phyloP scores from a whole-genome alignment of 1,284 basidiomycete genomes.

The Pholiota adiposa region DNA sequence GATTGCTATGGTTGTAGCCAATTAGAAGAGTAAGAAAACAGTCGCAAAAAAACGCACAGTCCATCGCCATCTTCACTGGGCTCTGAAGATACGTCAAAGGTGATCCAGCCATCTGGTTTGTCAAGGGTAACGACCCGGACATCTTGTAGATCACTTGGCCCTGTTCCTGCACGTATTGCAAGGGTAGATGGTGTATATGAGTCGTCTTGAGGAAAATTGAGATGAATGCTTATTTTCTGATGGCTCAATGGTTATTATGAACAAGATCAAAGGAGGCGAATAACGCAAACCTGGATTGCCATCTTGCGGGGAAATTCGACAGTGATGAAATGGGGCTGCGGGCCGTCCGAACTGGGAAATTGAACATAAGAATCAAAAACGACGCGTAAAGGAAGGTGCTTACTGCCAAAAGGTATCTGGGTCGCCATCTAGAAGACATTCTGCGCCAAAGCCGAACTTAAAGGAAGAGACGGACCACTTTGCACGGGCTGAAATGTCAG shows the following conservation, averaged over 20 bases:
- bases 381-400: slow-evolving; percentile 36
- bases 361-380: not conserved
- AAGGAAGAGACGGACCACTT: slow-evolving; percentile 97
- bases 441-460: slow-evolving; percentile 96
- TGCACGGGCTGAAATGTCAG: slow-evolving; percentile 83
- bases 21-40: not conserved
- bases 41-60: slow-evolving; percentile 48
- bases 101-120: slow-evolving; percentile 95
- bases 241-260: slow-evolving; percentile 1
- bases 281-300: slow-evolving; percentile 75
- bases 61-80: slow-evolving; percentile 77
- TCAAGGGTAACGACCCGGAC: slow-evolving; percentile 84
- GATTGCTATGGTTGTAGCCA: slow-evolving; percentile 57
- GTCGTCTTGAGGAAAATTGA: slow-evolving; percentile 89
- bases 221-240: slow-evolving; percentile 91
- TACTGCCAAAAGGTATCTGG: slow-evolving; percentile 98
- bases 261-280: not conserved
- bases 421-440: slow-evolving; percentile 88
- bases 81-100: slow-evolving; percentile 85
- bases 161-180: slow-evolving; percentile 90
- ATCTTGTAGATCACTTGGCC: slow-evolving; percentile 91
- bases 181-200: slow-evolving; percentile 96
- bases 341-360: slow-evolving; percentile 87
- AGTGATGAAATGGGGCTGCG: slow-evolving; percentile 96
- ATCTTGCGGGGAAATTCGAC: slow-evolving; percentile 93